Conservation (phyloP, 495 filamentous ascomycete species). For the Stereocaulon alpinum region DNA sequence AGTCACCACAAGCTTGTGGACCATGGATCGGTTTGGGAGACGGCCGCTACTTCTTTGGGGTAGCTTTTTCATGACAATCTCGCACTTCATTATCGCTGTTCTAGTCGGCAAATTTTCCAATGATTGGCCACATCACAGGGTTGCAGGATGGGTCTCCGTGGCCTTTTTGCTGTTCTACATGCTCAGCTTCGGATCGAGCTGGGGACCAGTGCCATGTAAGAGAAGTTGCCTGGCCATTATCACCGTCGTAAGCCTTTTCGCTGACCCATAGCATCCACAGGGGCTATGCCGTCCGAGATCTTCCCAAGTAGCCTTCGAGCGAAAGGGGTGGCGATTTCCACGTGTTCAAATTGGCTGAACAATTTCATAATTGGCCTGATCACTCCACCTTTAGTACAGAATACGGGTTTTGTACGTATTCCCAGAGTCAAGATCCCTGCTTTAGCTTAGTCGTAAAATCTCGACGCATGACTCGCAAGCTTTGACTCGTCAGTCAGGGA, state of each 20-base stretch:
- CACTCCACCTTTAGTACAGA: slow-evolving; percentile 33
- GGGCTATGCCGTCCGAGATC: slow-evolving; percentile 40
- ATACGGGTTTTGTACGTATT: slow-evolving; percentile 36
- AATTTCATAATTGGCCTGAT: slow-evolving; percentile 43
- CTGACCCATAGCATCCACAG: not conserved
- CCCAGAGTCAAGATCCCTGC: slow-evolving; percentile 29
- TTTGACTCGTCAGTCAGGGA: too few species aligned
- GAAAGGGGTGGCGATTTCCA: slow-evolving; percentile 43
- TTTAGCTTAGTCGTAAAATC: not conserved
- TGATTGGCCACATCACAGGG: slow-evolving; percentile 36
- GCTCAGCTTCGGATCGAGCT: slow-evolving; percentile 38
- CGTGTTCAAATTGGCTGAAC: slow-evolving; percentile 46
- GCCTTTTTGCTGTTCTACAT: slow-evolving; percentile 38
- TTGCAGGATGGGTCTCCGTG: slow-evolving; percentile 35
- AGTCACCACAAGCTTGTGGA: slow-evolving; percentile 38
- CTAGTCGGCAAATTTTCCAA: slow-evolving; percentile 35
- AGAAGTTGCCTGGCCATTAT: not conserved
- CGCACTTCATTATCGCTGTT: slow-evolving; percentile 42
- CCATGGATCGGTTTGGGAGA: slow-evolving; percentile 39
- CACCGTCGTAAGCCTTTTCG: not conserved
- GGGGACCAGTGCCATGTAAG: slow-evolving; percentile 34
- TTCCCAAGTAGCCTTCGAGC: slow-evolving; percentile 43
- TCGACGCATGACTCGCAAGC: too few species aligned
- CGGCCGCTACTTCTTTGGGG: slow-evolving; percentile 38
- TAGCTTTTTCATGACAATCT: slow-evolving; percentile 37